Conservation (phyloP, 1,139 yeast species). For the Candida glucosophila region DNA sequence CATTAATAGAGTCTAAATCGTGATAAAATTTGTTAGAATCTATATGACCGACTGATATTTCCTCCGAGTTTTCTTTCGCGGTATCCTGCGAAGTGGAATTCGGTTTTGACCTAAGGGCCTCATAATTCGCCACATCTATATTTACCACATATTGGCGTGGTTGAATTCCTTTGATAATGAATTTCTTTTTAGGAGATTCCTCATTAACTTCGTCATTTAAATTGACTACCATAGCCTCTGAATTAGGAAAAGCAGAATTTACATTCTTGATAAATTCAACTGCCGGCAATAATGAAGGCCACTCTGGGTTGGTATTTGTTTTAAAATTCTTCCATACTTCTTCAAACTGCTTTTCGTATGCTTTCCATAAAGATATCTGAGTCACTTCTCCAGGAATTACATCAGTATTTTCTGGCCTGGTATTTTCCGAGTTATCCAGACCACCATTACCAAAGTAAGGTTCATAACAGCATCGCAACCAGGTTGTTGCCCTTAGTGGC, state of each 20-base stretch:
- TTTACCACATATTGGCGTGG: slow-evolving; percentile 39
- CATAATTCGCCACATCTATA: slow-evolving; percentile 38
- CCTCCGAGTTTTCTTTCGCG: slow-evolving; percentile 10
- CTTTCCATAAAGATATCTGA: slow-evolving; percentile 92
- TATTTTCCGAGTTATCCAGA: slow-evolving; percentile 18
- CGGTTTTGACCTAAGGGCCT: slow-evolving; percentile 28
- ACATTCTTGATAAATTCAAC: slow-evolving; percentile 95
- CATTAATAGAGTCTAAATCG: slow-evolving; percentile 16
- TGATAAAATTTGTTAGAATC: slow-evolving; percentile 26
- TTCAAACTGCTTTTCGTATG: slow-evolving; percentile 79
- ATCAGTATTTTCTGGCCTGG: slow-evolving; percentile 10
- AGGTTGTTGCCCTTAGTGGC: slow-evolving; percentile 86
- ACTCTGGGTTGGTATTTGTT: slow-evolving; percentile 25
- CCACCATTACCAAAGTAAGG: slow-evolving; percentile 29
- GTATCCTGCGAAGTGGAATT: slow-evolving; percentile 5
- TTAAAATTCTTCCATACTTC: slow-evolving; percentile 35
- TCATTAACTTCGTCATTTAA: slow-evolving; percentile 34
- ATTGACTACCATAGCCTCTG: slow-evolving; percentile 85
- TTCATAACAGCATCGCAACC: slow-evolving; percentile 92
- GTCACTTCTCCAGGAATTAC: slow-evolving; percentile 69
- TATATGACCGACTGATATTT: slow-evolving; percentile 27
- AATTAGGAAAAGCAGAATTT: slow-evolving; percentile 80
- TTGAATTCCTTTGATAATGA: slow-evolving; percentile 81
- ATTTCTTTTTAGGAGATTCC: slow-evolving; percentile 52
- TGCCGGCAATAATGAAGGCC: slow-evolving; percentile 73